Base-by-base conservation (phyloP, 2,329 filamentous ascomycete genomes). In the Colletotrichum acutatum region DNA sequence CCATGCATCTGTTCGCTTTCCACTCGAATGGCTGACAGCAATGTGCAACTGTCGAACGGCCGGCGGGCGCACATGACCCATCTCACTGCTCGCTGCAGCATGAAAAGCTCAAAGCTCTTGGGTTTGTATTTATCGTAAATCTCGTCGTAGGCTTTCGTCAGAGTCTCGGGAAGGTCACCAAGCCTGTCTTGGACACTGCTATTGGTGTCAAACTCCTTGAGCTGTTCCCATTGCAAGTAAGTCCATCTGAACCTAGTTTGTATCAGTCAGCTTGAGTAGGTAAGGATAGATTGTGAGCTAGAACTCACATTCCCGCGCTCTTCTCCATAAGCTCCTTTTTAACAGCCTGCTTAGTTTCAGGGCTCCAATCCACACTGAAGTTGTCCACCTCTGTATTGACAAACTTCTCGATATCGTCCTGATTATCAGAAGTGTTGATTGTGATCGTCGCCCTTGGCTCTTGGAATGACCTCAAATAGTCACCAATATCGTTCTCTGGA, bases 131-230 rank as follows among this genome's bases (percentile, higher is more conserved):
- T 19, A 46, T n/a, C 42, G 3, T n/a, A 46, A 8, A 46, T 46
- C 19, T 46, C 42, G 3, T 46, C 42, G 42, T 46, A 46, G 6
- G 42, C 42, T 46, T 19, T n/a, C 1, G 42, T 46, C 16, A 46
- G 42, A 8, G 42, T 46, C 4, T 9, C 4, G 19, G 42, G 42
- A 46, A 46, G 42, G 0, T 46, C 0, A 0, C 16, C 42, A 46
- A 46, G 42, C 0, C 16, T 46, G 16, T 5, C 6, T n/a, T 0
- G 1, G 5, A 46, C 42, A 46, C 1, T n/a, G 42, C 0, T 46
- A 46, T 46, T 46, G 42, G 42, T 46, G 5, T n/a, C 16, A 2
- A n/a, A 46, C 42, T 46, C 42, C 42, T 46, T 46, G 42, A 46
- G 42, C 42, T 46, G 42, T n/a, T 46, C 42, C 42, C 42, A 46